Conservation (phyloP, 768 basidiomycete genomes). For the Epithele typhae region DNA sequence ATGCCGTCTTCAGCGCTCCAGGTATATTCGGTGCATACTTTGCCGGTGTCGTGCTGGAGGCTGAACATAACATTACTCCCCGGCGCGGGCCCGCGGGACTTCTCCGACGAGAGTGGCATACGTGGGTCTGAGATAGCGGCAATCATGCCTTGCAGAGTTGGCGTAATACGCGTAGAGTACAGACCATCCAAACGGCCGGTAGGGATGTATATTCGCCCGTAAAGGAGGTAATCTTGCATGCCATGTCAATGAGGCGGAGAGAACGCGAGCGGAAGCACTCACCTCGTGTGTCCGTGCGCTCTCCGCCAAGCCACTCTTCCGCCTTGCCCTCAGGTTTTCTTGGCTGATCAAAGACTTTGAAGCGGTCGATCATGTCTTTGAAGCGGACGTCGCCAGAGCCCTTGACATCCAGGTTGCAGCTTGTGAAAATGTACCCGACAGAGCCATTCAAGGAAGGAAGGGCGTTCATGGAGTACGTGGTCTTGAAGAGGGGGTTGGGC, state of each 20-base stretch:
- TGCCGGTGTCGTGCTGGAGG: slow-evolving; percentile 88
- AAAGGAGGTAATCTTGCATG: slow-evolving; percentile 80
- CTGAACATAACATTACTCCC: slow-evolving; percentile 73
- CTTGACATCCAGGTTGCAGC: slow-evolving; percentile 73
- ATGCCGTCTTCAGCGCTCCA: slow-evolving; percentile 94
- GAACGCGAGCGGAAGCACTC: slow-evolving; percentile 17
- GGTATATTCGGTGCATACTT: slow-evolving; percentile 91
- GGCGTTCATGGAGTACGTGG: slow-evolving; percentile 89
- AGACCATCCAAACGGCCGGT: slow-evolving; percentile 85
- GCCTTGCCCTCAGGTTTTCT: slow-evolving; percentile 71
- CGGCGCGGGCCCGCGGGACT: slow-evolving; percentile 35
- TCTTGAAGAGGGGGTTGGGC: slow-evolving; percentile 84
- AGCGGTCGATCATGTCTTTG: slow-evolving; percentile 87
- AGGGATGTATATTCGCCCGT: slow-evolving; percentile 88
- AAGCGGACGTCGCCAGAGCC: slow-evolving; percentile 69
- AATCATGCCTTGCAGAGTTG: slow-evolving; percentile 77
- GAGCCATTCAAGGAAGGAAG: slow-evolving; percentile 92
- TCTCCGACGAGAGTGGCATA: slow-evolving; percentile 41
- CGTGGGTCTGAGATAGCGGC: slow-evolving; percentile 83
- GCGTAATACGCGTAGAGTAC: slow-evolving; percentile 75
- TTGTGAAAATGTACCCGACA: slow-evolving; percentile 90
- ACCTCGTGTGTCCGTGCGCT: slow-evolving; percentile 76
- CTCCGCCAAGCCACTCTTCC: slow-evolving; percentile 80
- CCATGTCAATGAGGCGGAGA: too few species aligned
- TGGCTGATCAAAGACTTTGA: slow-evolving; percentile 80